Base-by-base conservation (phyloP, 2,329 filamentous ascomycete species). In the Pestalotiopsis sp. region DNA sequence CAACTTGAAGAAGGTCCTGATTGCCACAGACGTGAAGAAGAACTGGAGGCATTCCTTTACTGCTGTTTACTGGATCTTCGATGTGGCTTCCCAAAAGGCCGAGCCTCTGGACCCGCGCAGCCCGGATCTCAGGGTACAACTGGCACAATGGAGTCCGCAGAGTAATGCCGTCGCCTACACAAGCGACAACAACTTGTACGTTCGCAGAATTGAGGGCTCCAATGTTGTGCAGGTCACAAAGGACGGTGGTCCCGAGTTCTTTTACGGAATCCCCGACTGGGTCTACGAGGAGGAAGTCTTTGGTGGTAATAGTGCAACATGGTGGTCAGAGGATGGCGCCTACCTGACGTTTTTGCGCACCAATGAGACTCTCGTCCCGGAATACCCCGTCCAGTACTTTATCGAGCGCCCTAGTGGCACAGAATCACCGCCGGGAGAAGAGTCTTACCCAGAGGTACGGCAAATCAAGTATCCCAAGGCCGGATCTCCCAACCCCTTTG, bases 381-480 rank as follows among this genome's bases (percentile, higher is more conserved):
- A 95, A 72, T 99, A 94, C 74, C 94, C 95, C 1, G 89, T 99
- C 9, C 92, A 98, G 75, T 99, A 97, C 84, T 99, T 96, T 80
- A 83, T 98, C 70, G 93, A 93, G 27, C 87, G 94, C 58, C 95
- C 96, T 2, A 97, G 93, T 72, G 94, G 94, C 31, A 86, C 89
- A 62, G 72, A 85, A 62, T 91, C 94, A 4, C 79, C 84, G 9
- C 82, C 87, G 1, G 94, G 93, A 23, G 89, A 97, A 73, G 94
- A 98, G 78, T 90, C 89, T 66, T 99, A 99, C 77, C 96, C 96
- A 0, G 95, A 98, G 76, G 91, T 95, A 45, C 89, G 92, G 71
- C 84, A 94, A 74, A 97, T 99, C 87, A 99, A 99, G 80, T 99
- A 99, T 76, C 97, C 96, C 62, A 98, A 98, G 80, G 92, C 96